These are phyloP conservation scores for Lepiota venenata DNA, from an alignment of 768 basidiomycete genomes.

Conservation along the genomic window DNA sequence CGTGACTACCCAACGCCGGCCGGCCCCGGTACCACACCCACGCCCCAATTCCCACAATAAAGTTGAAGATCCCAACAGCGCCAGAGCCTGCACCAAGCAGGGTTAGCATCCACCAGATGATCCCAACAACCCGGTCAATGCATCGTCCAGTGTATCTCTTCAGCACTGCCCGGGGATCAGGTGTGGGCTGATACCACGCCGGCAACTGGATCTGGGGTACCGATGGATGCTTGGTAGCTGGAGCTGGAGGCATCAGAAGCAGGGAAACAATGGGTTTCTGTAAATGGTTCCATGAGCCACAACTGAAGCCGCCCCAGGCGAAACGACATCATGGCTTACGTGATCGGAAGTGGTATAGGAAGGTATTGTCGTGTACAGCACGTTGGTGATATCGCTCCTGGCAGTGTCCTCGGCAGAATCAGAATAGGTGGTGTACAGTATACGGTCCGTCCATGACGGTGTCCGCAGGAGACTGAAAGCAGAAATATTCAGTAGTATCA, in stretches of 20 bases:
- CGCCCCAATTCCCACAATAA: constrained; percentile 61
- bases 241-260: constrained; percentile 53
- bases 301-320: not conserved
- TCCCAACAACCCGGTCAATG: constrained; percentile 74
- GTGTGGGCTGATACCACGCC: constrained; percentile 41
- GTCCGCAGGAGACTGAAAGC: constrained; percentile 56
- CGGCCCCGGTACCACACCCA: constrained; percentile 57
- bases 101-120: constrained; percentile 74
- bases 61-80: constrained; percentile 68
- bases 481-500: constrained; percentile 6
- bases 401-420: constrained; percentile 54
- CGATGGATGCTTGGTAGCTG: constrained; percentile 21
- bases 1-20: constrained; percentile 13
- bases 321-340: constrained; percentile 36
- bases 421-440: constrained; percentile 77
- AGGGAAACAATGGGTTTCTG: constrained; percentile 88
- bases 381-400: constrained; percentile 53
- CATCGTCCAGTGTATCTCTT: constrained; percentile 65
- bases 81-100: constrained; percentile 76
- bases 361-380: constrained; percentile 78
- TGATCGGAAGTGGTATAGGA: constrained; percentile 91
- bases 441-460: constrained; percentile 92
- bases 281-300: not conserved
- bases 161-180: constrained; percentile 48
- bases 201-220: constrained; percentile 52